Base-by-base conservation (phyloP, 306 rosid genomes). In the Inga leiocalycina region DNA sequence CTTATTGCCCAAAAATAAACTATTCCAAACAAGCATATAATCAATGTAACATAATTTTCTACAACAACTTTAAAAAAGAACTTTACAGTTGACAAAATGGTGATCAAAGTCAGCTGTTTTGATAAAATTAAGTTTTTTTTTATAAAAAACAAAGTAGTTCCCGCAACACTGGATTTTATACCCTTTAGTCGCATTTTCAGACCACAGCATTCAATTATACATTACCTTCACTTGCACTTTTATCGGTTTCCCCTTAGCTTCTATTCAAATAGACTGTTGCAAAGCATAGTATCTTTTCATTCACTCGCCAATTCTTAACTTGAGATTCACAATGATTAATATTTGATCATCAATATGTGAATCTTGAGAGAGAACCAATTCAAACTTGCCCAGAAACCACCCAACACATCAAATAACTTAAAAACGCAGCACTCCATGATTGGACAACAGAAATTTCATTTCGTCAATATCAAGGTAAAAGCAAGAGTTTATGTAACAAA, bases 391-490 rank as follows among this genome's bases (percentile, higher is more conserved):
- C 69, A 64, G 5, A 64, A 30, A 22, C 13, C 49, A 64, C 35
- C 35, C 17, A 17, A 62, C 16, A 24, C 20, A n/a, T 22, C 30
- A 19, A 56, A 2, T 22, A 56, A 56, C 62, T 6, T 19, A 10
- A 17, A 17, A 4, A 19, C 59, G 17, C 3, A 6, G 6, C 66
- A 51, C 24, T 3, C 14, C 66, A 59, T 65, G 39, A 5, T 2
- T 30, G 62, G 37, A 71, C 56, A 80, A 27, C 20, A 30, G 78
- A 80, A 57, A 43, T 43, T 19, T 43, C 78, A 43, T 17, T 71
- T 59, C 7, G 71, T 76, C 65, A 59, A 56, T 56, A 56, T 56
- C 64, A 59, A 59, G 22, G n/a, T 57, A 44, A 80, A 71, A 54
- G 13, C 24, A 57, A 43, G 37, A 56, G 71, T 10, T 70, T 56